Evolutionary conservation across 768 basidiomycete genomes (phyloP), one percentile per base, ranked within the genome.

Genomic region (Lyophyllum shimeji): DNA sequence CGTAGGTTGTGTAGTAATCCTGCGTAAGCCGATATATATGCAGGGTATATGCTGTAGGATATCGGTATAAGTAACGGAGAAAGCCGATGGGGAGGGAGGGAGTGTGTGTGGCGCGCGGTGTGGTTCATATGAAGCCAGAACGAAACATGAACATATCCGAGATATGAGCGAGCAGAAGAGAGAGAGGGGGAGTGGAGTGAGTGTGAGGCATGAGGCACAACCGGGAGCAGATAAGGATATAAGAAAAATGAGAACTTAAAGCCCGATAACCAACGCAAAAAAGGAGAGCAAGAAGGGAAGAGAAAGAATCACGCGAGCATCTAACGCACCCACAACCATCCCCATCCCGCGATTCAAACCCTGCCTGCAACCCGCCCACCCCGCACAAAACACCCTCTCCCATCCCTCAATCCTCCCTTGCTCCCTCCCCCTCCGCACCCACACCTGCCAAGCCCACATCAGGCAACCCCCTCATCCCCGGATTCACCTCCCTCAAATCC

Each of bases 401-500:
- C 37, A 6, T 31, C 11, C 15, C 29, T 51, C 34, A 46, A 29
- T 58, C 50, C 12, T 37, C 17, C 46, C 43, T 31, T 54, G 60
- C 53, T 31, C 63, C 18, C 31, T 49, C 49, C 33, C 53, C 58
- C 25, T 51, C 48, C 31, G 46, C 58, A 34, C 55, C 46, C 61
- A 49, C 60, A n/a, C n/a, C n/a, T n/a, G n/a, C n/a, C n/a, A n/a
- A n/a, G n/a, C n/a, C n/a, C n/a, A n/a, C n/a, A n/a, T n/a, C n/a
- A n/a, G n/a, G n/a, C n/a, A n/a, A n/a, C 71, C 50, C 55, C 8
- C 31, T 29, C 52, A 57, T 51, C 7, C 86, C 91, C 15, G 93
- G 93, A 70, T 94, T 95, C 2, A 89, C 73, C 61, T 79, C 76
- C 53, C 95, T 75, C 69, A 78, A 79, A 70, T 95, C 94, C 67